Evolutionary conservation across 148 eudicot genomes (phyloP).

Genomic region (Limonium bicolor): DNA sequence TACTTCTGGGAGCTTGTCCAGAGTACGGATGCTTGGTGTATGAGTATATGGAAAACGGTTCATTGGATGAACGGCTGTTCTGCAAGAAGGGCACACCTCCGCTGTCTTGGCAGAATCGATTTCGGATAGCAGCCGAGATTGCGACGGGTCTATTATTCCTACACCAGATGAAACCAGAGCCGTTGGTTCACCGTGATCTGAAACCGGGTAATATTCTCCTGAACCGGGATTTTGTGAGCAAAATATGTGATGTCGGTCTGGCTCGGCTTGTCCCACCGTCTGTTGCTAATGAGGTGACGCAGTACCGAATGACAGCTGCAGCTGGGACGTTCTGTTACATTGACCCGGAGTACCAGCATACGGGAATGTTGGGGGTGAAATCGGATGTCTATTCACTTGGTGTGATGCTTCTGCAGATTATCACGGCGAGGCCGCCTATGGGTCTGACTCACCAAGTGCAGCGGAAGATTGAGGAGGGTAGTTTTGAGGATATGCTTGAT

Average conservation of each 20-base stretch:
- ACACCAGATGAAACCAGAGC: conserved; percentile 79
- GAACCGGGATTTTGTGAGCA: conserved; percentile 50
- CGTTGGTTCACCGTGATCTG: conserved; percentile 80
- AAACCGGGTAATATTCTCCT: conserved; percentile 74
- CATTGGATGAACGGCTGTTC: conserved; percentile 59
- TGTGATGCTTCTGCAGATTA: conserved; percentile 56
- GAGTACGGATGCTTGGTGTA: conserved; percentile 78
- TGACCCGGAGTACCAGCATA: conserved; percentile 81
- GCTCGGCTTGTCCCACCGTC: conserved; percentile 82
- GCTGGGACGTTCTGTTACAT: conserved; percentile 90
- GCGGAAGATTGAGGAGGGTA: conserved; percentile 34
- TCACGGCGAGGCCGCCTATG: conserved; percentile 69
- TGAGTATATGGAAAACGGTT: conserved; percentile 61
- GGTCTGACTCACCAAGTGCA: conserved; percentile 55
- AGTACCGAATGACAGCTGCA: conserved; percentile 72
- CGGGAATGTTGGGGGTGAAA: conserved; percentile 60
- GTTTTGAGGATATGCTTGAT: conserved; percentile 38
- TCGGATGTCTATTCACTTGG: conserved; percentile 77
- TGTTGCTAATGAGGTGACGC: conserved; percentile 54
- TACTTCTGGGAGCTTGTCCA: conserved; percentile 80
- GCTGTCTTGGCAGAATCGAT: conserved; percentile 56
- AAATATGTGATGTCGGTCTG: conserved; percentile 75
- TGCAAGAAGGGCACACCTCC: conserved; percentile 53
- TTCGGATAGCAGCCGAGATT: conserved; percentile 62
- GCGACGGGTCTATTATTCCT: conserved; percentile 58